Evolutionary conservation across 495 filamentous ascomycete genomes (phyloP), one percentile per base, ranked within the genome.

Genomic region (Penicillium ochrochloron): DNA sequence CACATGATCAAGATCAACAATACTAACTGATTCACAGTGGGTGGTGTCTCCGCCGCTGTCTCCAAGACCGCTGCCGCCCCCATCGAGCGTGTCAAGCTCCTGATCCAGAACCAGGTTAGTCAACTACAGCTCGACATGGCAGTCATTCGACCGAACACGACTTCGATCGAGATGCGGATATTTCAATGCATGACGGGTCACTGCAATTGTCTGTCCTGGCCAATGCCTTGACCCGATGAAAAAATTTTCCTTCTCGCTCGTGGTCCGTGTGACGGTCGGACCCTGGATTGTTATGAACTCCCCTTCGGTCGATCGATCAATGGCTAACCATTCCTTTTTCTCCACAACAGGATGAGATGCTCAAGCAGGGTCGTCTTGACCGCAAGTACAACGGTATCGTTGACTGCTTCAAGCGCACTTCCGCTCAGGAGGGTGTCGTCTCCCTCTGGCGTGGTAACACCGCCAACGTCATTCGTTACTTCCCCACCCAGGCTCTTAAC

Each of bases 401-500:
- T 50, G 96, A 99, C 78, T 98, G 95, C 88, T 99, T 99, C 88
- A 77, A 80, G 62, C 91, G 95, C 80, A 98, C 96, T 70, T 86
- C 85, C 69, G 85, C 85, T 71, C 82, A 89, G 63, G 95, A 99
- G 85, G 85, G 84, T 81, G 75, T 88, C 66, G 86, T 92, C 74
- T 91, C 95, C 59, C 86, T 99, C 70, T 99, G 95, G 95, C 86
- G 95, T 88, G 95, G 95, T 83, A 99, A 99, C 90, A 99, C 95
- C 76, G 95, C 95, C 91, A 99, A 99, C 89, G 95, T 99, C 83
- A 96, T 99, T 86, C 96, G 95, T 89, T 99, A 99, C 88, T 99
- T 99, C 92, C 95, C 95, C 68, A 99, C 95, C 76, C 95, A 99
- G 89, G 95, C 95, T 69, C 85, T 99, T 77, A 99, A 99, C 92